Conservation (phyloP, 345 rosid genomes). For the Citropsis articulata region DNA sequence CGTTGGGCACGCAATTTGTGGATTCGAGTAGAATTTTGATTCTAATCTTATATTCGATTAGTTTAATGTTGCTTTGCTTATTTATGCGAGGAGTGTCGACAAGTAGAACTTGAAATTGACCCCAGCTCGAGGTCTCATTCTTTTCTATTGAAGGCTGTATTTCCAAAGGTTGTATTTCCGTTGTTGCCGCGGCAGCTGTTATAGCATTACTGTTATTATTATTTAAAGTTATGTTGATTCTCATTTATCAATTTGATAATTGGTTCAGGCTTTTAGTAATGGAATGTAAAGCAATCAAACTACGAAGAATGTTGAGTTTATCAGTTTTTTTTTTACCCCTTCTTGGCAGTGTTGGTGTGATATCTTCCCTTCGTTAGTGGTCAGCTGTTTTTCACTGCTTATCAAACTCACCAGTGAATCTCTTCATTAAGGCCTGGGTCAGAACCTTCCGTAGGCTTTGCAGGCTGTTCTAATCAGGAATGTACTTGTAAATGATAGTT, state of each 20-base stretch:
- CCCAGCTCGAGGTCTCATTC: constrained; percentile 67
- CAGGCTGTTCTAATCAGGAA: too few relatives aligned
- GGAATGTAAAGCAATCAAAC: background rate
- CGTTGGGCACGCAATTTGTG: constrained; percentile 7
- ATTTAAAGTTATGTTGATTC: background rate
- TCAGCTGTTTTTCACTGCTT: too few relatives aligned
- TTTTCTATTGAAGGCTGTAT: constrained; percentile 27
- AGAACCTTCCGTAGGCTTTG: too few relatives aligned
- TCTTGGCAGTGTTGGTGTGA: too few relatives aligned
- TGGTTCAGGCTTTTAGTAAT: background rate
- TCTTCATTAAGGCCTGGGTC: too few relatives aligned
- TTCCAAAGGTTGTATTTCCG: constrained; percentile 17
- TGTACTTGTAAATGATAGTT: too few relatives aligned
- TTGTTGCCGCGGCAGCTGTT: background rate
- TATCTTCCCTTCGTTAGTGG: too few relatives aligned
- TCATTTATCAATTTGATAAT: background rate
- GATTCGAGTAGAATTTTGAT: constrained; percentile 27
- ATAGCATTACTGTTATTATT: background rate
- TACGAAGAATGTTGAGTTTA: background rate
- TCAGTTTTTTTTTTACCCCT: background rate
- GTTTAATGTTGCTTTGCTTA: background rate
- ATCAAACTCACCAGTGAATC: too few relatives aligned
- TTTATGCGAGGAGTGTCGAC: background rate
- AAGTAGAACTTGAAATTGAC: constrained; percentile 16
- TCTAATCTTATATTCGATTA: constrained; percentile 15